Evolutionary conservation across 106 monocot species (phyloP).

Genomic region (Allium fistulosum): DNA sequence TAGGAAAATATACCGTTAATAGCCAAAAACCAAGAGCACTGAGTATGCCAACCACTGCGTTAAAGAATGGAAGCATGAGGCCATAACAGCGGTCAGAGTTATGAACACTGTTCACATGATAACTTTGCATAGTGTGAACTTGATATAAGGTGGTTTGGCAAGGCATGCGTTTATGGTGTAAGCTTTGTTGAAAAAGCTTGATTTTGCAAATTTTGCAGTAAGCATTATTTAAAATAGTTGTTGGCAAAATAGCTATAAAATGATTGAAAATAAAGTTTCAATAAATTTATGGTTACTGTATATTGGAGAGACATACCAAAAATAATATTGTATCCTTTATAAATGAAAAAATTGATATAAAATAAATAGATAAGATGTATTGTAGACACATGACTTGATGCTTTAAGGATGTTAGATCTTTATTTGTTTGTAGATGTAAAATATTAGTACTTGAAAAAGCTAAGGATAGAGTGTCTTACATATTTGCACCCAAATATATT

Average conservation of each 20-base stretch:
- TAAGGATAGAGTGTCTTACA: no score
- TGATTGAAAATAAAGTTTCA: no score
- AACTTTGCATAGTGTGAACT: constrained; percentile 26
- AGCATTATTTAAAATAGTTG: constrained; percentile 20
- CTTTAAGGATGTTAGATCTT: no score
- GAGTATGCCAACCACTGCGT: constrained; percentile 19
- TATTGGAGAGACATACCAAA: no score
- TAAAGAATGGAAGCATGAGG: constrained; percentile 34
- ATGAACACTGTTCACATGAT: constrained; percentile 16
- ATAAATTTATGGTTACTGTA: no score
- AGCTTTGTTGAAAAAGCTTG: constrained; percentile 15
- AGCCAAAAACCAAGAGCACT: constrained; percentile 27
- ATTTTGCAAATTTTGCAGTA: constrained; percentile 17
- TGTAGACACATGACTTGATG: no score
- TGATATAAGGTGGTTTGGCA: constrained; percentile 5
- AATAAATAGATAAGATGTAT: no score
- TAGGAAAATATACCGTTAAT: constrained; percentile 23
- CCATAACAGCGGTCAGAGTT: constrained; percentile 4
- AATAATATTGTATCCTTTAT: no score
- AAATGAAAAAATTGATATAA: no score
- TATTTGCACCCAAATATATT: no score
- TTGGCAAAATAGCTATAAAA: constrained; percentile 26
- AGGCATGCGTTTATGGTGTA: constrained; percentile 9
- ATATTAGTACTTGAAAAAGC: no score
- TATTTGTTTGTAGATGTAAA: no score